Evolutionary conservation across 805 yeast genomes (phyloP).

Genomic region (Starmerella vitae): DNA sequence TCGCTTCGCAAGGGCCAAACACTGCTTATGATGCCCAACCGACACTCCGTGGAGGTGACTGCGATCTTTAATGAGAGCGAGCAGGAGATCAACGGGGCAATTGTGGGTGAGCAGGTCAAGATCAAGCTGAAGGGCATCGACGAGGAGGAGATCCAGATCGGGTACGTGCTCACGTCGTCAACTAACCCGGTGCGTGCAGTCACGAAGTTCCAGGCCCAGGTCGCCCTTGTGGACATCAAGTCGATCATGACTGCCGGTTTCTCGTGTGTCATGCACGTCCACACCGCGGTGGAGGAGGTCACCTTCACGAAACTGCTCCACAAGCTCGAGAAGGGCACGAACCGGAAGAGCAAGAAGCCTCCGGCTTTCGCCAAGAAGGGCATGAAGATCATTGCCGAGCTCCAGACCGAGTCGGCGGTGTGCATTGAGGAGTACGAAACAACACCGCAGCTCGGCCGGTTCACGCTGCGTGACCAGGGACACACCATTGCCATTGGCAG

Average conservation of each 20-base stretch:
- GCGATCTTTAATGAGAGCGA: constrained; percentile 91
- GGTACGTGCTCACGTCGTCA: constrained; percentile 79
- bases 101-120: constrained; percentile 95
- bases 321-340: constrained; percentile 91
- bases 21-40: constrained; percentile 87
- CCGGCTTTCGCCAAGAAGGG: constrained; percentile 99
- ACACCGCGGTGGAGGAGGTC: constrained; percentile 96
- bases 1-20: constrained; percentile 66
- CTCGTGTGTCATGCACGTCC: constrained; percentile 97
- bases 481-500: constrained; percentile 97
- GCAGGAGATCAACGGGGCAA: constrained; percentile 78
- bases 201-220: constrained; percentile 84
- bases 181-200: constrained; percentile 83
- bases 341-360: constrained; percentile 89
- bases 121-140: constrained; percentile 87
- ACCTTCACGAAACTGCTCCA: constrained; percentile 68
- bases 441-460: constrained; percentile 94
- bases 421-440: constrained; percentile 88
- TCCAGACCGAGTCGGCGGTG: constrained; percentile 75
- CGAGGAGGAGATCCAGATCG: constrained; percentile 88
- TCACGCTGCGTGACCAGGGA: constrained; percentile 97
- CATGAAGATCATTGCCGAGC: constrained; percentile 89
- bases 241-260: constrained; percentile 90
- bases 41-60: constrained; percentile 64
- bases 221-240: constrained; percentile 92